Percentiles rank a stretch among this genome's conserved stretches.
These are phyloP conservation scores for Limnanthes douglasii DNA, from an alignment of 345 rosid genomes.

Conservation along the genomic window DNA sequence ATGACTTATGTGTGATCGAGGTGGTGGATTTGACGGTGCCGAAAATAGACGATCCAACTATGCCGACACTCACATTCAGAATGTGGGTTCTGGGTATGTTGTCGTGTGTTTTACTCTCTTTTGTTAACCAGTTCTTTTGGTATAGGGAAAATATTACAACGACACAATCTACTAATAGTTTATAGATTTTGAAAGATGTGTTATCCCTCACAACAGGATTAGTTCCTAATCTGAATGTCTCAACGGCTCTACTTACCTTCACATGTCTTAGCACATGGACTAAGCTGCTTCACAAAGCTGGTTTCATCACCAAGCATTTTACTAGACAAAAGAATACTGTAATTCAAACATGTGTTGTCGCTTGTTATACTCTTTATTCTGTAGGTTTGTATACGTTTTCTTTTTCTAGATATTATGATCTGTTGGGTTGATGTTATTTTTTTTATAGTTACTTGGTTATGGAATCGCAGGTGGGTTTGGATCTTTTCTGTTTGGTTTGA, in stretches of 20 bases:
- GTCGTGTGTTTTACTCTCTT: no score
- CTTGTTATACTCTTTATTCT: conserved; percentile 80
- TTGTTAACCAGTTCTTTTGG: no score
- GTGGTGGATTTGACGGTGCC: no score
- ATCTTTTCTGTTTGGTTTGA: conserved; percentile 74
- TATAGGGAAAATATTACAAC: no score
- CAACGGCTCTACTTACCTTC: conserved; percentile 82
- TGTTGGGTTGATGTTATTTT: not conserved
- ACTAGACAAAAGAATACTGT: conserved; percentile 86
- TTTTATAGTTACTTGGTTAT: not conserved
- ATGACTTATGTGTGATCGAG: no score
- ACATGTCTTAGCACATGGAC: conserved; percentile 71
- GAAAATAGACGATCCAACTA: no score
- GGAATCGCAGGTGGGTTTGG: conserved; percentile 75
- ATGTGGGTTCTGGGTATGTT: no score
- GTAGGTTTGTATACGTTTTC: conserved; percentile 34
- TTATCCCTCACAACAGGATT: conserved; percentile 83
- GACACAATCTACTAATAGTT: no score
- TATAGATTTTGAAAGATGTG: no score
- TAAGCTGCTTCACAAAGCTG: conserved; percentile 50
- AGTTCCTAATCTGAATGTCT: conserved; percentile 92
- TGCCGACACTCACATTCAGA: no score
- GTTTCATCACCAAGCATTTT: conserved; percentile 49
- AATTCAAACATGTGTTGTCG: conserved; percentile 87
- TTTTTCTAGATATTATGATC: not conserved